Conservation (phyloP, 805 yeast species). For the Priceomyces fermenticarens region DNA sequence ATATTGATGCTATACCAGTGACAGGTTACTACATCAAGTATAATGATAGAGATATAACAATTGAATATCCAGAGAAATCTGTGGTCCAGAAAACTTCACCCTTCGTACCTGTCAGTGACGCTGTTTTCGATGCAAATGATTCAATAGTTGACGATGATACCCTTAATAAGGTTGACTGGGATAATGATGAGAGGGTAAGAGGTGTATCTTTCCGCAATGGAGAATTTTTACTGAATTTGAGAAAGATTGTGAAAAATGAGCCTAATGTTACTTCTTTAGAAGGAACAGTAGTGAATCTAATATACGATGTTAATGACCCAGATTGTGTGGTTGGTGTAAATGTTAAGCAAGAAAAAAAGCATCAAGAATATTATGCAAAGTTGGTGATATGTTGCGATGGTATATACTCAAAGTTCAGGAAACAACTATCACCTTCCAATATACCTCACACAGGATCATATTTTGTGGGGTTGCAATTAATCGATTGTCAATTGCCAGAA, state of each 20-base stretch:
- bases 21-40: constrained; percentile 79
- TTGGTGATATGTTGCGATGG: constrained; percentile 88
- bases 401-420: constrained; percentile 88
- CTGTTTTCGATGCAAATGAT: constrained; percentile 59
- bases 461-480: constrained; percentile 79
- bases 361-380: constrained; percentile 49
- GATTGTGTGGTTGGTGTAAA: constrained; percentile 71
- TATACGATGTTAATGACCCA: constrained; percentile 49
- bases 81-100: constrained; percentile 40
- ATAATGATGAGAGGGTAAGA: constrained; percentile 49
- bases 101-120: constrained; percentile 49
- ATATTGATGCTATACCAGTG: constrained; percentile 73
- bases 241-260: constrained; percentile 65
- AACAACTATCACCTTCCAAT: constrained; percentile 57
- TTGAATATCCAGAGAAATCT: constrained; percentile 70
- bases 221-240: constrained; percentile 71
- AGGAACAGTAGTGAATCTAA: constrained; percentile 73
- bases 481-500: constrained; percentile 71
- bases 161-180: constrained; percentile 51
- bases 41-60: constrained; percentile 51
- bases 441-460: constrained; percentile 74
- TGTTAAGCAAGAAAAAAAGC: constrained; percentile 47
- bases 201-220: constrained; percentile 97
- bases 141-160: constrained; percentile 47
- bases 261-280: constrained; percentile 74